Evolutionary conservation across 345 rosid species (phyloP).

Genomic region (Murraya koenigii): DNA sequence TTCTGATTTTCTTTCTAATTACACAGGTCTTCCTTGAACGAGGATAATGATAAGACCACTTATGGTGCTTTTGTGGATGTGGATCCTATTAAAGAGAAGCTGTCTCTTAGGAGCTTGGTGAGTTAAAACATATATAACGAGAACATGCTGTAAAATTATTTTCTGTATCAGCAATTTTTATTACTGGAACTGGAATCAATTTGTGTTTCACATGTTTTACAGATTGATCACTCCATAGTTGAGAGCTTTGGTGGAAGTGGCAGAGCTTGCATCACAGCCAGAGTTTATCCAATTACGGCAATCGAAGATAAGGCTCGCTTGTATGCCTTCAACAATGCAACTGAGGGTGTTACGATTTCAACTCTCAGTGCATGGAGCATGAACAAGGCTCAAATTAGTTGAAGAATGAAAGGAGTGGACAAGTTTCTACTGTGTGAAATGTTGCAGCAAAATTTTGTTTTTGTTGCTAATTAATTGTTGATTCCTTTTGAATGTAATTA

Average conservation of each 20-base stretch:
- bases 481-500: too few species aligned
- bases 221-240: slow-evolving; percentile 61
- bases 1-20: background rate
- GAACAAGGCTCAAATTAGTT: slow-evolving; percentile 17
- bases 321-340: slow-evolving; percentile 24
- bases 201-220: background rate
- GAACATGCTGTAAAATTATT: background rate
- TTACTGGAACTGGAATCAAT: background rate
- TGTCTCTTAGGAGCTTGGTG: slow-evolving; percentile 48
- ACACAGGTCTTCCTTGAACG: slow-evolving; percentile 23
- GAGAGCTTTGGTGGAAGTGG: slow-evolving; percentile 60
- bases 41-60: slow-evolving; percentile 33
- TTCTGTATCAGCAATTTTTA: background rate
- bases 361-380: slow-evolving; percentile 29
- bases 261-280: slow-evolving; percentile 46
- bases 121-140: background rate
- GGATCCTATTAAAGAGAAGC: slow-evolving; percentile 32
- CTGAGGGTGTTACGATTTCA: background rate
- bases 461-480: background rate
- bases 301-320: slow-evolving; percentile 29
- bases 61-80: slow-evolving; percentile 38
- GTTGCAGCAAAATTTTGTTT: background rate
- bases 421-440: background rate
- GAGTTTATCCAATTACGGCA: slow-evolving; percentile 57
- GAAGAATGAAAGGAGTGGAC: background rate